Conservation (phyloP, 306 rosid species). For the Adenanthera pavonina region DNA sequence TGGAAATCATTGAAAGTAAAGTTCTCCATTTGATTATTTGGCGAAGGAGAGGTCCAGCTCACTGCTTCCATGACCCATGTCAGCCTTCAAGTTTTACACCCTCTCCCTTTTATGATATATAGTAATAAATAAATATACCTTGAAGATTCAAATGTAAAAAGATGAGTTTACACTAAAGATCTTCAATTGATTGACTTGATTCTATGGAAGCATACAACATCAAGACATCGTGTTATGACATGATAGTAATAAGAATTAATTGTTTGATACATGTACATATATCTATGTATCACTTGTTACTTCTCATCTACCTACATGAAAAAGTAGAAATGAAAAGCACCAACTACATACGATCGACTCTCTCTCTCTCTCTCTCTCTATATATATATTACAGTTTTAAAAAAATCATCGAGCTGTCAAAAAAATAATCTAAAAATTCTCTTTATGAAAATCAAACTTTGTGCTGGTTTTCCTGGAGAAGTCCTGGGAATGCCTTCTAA, state of each 20-base stretch:
- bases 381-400: constrained; percentile 32
- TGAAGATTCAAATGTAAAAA: not conserved
- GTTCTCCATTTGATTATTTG: not conserved
- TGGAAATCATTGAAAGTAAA: not conserved
- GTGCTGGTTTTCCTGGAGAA: constrained; percentile 81
- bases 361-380: too few relatives aligned
- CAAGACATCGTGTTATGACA: not conserved
- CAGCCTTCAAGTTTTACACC: not conserved
- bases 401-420: not conserved
- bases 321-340: constrained; percentile 16
- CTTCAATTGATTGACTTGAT: not conserved
- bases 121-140: not conserved
- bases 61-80: not conserved
- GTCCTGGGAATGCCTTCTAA: constrained; percentile 64
- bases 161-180: not conserved
- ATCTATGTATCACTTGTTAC: constrained; percentile 9
- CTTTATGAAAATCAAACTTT: constrained; percentile 92
- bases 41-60: constrained; percentile 6
- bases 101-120: too few relatives aligned
- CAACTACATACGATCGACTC: constrained; percentile 22
- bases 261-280: constrained; percentile 11
- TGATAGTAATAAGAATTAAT: not conserved
- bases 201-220: not conserved
- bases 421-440: constrained; percentile 61
- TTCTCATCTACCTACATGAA: constrained; percentile 21